Conservation (phyloP, 2,329 filamentous ascomycete species). For the Diplodia intermedia region DNA sequence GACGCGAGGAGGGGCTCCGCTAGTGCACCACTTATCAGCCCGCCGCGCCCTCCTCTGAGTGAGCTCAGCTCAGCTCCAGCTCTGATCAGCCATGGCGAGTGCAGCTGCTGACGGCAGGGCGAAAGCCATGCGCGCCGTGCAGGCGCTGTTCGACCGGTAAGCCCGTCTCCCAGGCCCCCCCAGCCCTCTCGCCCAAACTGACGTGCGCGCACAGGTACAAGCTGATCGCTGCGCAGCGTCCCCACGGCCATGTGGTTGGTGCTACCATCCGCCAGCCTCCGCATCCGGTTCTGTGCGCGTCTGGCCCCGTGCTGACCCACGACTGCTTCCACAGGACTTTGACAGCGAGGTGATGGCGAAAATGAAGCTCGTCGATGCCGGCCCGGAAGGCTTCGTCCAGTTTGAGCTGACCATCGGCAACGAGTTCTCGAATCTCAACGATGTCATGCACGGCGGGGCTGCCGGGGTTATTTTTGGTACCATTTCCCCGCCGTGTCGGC, state of each 20-base stretch:
- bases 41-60: not conserved
- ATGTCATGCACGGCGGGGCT: constrained; percentile 52
- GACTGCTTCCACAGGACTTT: constrained; percentile 42
- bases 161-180: constrained; percentile 3
- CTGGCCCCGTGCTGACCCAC: not conserved
- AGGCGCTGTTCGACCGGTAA: constrained; percentile 46
- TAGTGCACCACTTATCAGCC: not conserved
- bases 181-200: constrained; percentile 9
- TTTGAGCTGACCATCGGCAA: constrained; percentile 46
- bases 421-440: constrained; percentile 50
- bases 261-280: not conserved
- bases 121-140: constrained; percentile 47
- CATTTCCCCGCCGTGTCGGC: not conserved
- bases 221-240: constrained; percentile 42
- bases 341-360: constrained; percentile 48
- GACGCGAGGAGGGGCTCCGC: constrained; percentile 10
- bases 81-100: constrained; percentile 37
- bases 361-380: constrained; percentile 47
- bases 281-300: not conserved
- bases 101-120: constrained; percentile 37
- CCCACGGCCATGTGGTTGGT: constrained; percentile 44
- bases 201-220: constrained; percentile 39
- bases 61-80: not conserved
- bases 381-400: constrained; percentile 44
- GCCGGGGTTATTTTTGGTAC: constrained; percentile 48